Conservation (phyloP, 1,139 yeast genomes). For the Debaryomyces psychrophilus region DNA sequence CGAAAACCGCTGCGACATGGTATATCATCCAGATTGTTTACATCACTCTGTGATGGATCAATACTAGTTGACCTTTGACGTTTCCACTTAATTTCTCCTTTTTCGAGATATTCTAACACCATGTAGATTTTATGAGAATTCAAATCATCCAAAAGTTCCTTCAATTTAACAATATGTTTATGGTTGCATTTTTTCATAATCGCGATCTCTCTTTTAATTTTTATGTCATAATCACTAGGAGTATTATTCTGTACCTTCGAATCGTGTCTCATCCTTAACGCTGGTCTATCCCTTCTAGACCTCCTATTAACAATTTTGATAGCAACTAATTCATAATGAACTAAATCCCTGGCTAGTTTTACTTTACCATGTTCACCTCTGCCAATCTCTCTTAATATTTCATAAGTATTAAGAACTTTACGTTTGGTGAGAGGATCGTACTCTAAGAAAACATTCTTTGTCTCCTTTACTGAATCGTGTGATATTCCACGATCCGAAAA, state of each 20-base stretch:
- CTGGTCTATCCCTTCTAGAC: constrained; percentile 56
- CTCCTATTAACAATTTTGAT: constrained; percentile 88
- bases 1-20: constrained; percentile 40
- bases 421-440: constrained; percentile 88
- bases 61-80: constrained; percentile 20
- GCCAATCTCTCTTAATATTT: constrained; percentile 84
- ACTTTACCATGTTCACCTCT: constrained; percentile 98
- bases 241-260: constrained; percentile 19
- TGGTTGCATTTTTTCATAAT: constrained; percentile 94
- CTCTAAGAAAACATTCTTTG: constrained; percentile 77
- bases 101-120: constrained; percentile 87
- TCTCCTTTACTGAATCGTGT: constrained; percentile 66
- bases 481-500: neutral
- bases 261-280: constrained; percentile 50
- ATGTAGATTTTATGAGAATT: constrained; percentile 84
- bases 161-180: constrained; percentile 82
- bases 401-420: constrained; percentile 87
- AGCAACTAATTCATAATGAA: constrained; percentile 77
- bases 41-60: neutral
- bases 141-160: constrained; percentile 89
- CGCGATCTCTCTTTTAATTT: constrained; percentile 88
- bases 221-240: constrained; percentile 54
- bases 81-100: constrained; percentile 94
- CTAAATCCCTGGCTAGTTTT: constrained; percentile 79
- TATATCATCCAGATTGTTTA: constrained; percentile 23